A percentile compares a stretch with the other conserved stretches of the same genome.
Conservation (phyloP, 2,329 filamentous ascomycete genomes). For the Zymoseptoria passerinii region DNA sequence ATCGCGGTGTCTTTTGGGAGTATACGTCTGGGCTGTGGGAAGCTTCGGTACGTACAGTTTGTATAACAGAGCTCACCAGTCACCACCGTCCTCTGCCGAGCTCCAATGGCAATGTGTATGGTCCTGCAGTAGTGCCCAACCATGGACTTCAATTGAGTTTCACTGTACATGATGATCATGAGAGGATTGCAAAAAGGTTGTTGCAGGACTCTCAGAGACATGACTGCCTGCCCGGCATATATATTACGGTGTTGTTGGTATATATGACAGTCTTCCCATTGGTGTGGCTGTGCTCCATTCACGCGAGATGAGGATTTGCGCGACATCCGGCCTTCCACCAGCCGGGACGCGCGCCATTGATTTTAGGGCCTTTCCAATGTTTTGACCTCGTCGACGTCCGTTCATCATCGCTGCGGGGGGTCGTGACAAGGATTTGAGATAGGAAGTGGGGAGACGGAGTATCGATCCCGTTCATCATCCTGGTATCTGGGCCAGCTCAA, state of each 20-base stretch:
- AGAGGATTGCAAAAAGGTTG: neutral
- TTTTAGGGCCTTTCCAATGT: neutral
- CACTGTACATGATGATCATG: neutral
- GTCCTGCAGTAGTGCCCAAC: neutral
- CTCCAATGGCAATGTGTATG: neutral
- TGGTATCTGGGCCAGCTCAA: neutral
- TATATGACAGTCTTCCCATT: too few species aligned
- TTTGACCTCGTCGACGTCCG: neutral
- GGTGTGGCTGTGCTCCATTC: neutral
- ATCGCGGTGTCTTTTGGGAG: too few species aligned
- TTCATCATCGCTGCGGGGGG: neutral
- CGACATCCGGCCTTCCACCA: neutral
- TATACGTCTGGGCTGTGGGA: too few species aligned
- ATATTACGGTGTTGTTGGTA: too few species aligned
- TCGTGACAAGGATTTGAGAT: neutral
- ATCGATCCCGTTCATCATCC: neutral
- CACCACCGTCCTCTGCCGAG: neutral
- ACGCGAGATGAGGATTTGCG: neutral
- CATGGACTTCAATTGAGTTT: neutral
- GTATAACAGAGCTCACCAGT: neutral
- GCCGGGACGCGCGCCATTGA: neutral
- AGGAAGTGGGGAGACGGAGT: neutral
- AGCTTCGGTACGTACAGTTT: too few species aligned
- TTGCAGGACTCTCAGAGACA: neutral
- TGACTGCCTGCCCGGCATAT: neutral